phyloP scores from a whole-genome alignment of 1,284 basidiomycete species.

The Amanita bisporigera region DNA sequence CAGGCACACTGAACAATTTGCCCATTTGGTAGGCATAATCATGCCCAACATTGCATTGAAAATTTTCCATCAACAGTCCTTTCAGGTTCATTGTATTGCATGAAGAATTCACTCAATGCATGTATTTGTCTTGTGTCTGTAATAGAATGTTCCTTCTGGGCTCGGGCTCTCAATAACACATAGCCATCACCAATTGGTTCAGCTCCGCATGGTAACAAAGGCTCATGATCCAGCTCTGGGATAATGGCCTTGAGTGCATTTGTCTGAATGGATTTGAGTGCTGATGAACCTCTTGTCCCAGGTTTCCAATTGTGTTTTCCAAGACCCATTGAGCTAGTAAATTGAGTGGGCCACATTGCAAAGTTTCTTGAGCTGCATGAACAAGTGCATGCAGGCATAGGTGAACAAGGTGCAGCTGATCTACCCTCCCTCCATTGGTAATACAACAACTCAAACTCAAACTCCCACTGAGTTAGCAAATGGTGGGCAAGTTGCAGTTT shows the following conservation, averaged over 20 bases:
- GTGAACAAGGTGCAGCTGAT: neutral
- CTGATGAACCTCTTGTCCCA: conserved; percentile 40
- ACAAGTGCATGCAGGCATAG: conserved; percentile 17
- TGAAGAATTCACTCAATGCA: too few species aligned
- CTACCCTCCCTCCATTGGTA: neutral
- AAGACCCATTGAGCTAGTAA: conserved; percentile 42
- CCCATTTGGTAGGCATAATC: too few species aligned
- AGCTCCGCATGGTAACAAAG: conserved; percentile 16
- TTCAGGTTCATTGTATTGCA: too few species aligned
- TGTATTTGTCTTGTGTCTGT: too few species aligned
- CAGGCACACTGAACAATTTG: too few species aligned
- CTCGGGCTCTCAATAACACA: too few species aligned
- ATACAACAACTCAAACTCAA: conserved; percentile 42
- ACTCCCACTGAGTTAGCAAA: conserved; percentile 26
- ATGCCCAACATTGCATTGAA: too few species aligned
- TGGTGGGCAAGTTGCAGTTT: conserved; percentile 27
- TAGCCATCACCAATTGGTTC: too few species aligned
- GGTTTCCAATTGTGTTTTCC: conserved; percentile 32
- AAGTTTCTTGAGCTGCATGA: conserved; percentile 37
- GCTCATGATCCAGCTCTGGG: conserved; percentile 25
- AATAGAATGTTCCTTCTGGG: too few species aligned
- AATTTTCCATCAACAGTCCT: too few species aligned
- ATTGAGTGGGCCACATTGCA: conserved; percentile 32
- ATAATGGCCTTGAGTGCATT: conserved; percentile 39
- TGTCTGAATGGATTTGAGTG: conserved; percentile 37